phyloP scores from a whole-genome alignment of 306 rosid genomes.

The Glycine latifolia region DNA sequence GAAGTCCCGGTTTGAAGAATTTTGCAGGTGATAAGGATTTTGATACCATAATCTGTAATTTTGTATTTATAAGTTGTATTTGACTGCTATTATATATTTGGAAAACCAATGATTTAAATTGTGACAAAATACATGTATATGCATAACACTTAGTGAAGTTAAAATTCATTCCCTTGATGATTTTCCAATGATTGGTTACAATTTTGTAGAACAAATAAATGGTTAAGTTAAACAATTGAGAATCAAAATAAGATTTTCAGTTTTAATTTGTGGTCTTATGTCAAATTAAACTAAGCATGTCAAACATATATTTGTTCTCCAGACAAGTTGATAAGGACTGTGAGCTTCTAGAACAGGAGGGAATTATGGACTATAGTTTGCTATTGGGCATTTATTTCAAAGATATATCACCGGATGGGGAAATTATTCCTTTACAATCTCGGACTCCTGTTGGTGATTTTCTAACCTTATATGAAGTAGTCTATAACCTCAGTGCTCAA shows the following conservation, averaged over 20 bases:
- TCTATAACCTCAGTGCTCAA: neutral
- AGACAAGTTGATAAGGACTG: conserved; percentile 92
- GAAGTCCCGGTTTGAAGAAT: conserved; percentile 76
- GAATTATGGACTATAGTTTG: conserved; percentile 94
- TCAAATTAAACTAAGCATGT: conserved; percentile 34
- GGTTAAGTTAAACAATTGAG: conserved; percentile 1
- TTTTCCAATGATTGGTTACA: no score
- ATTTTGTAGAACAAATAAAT: neutral
- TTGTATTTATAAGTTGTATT: conserved; percentile 1
- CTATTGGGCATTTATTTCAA: conserved; percentile 88
- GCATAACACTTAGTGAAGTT: neutral
- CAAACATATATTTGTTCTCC: conserved; percentile 26
- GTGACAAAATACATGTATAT: neutral
- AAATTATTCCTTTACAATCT: conserved; percentile 63
- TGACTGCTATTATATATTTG: neutral
- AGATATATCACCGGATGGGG: conserved; percentile 72
- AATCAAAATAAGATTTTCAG: conserved; percentile 21
- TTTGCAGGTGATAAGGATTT: conserved; percentile 68
- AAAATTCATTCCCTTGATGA: neutral
- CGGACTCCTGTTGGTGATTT: conserved; percentile 60
- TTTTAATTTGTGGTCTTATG: conserved; percentile 2
- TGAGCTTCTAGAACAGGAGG: conserved; percentile 90
- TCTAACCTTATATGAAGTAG: conserved; percentile 19
- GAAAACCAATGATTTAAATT: neutral
- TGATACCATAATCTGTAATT: conserved; percentile 16